Conservation (phyloP, 176 grass and related monocot species). For the Eremochloa ophiuroides region DNA sequence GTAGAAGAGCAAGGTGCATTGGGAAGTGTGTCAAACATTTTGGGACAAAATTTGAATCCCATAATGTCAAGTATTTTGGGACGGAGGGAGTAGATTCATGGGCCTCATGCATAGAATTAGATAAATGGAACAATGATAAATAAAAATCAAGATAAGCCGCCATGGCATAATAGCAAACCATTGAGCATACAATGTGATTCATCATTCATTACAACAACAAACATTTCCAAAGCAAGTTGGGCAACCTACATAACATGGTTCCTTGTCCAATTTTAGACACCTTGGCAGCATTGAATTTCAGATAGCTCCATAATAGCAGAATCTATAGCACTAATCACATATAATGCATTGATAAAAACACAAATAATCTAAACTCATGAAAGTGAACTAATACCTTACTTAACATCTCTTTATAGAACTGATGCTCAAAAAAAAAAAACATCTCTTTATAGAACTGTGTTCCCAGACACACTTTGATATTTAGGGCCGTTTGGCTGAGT, state of each 20-base stretch:
- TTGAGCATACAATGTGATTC: neutral
- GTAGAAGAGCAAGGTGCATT: no score
- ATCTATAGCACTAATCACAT: neutral
- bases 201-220: neutral
- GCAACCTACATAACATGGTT: neutral
- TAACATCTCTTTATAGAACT: neutral
- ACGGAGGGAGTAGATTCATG: no score
- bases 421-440: no score
- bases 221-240: neutral
- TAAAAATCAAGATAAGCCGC: neutral
- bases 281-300: neutral
- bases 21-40: no score
- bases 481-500: no score
- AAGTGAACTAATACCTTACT: neutral
- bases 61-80: no score
- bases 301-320: neutral
- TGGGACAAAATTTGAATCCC: no score
- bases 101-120: neutral
- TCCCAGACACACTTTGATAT: neutral
- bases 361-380: neutral
- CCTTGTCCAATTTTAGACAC: neutral
- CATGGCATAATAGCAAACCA: neutral
- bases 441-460: neutral
- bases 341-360: neutral
- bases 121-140: neutral